Evolutionary conservation across 2,329 filamentous ascomycete genomes (phyloP).

Genomic region (Colletotrichum simmondsii): DNA sequence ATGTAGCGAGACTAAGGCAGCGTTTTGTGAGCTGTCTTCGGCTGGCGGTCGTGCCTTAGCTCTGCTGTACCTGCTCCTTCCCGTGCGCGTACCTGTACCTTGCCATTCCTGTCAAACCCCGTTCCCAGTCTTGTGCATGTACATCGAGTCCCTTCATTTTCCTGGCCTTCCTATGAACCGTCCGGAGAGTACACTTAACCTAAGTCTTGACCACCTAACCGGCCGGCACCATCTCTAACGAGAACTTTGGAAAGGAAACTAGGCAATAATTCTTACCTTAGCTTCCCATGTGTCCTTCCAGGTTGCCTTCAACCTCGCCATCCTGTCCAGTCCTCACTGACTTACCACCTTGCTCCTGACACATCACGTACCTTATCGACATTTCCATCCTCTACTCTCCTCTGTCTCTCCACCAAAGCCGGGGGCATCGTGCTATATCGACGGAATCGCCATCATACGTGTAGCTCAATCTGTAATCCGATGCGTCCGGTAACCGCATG

Average conservation of each 20-base stretch:
- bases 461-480: slow-evolving; percentile 24
- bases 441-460: slow-evolving; percentile 11
- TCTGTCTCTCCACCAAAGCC: background rate
- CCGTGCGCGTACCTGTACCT: slow-evolving; percentile 20
- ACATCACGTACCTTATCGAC: slow-evolving; percentile 15
- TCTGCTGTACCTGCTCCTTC: slow-evolving; percentile 12
- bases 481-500: slow-evolving; percentile 34
- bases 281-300: background rate
- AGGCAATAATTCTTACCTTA: background rate
- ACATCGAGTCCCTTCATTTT: slow-evolving; percentile 7
- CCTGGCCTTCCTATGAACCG: background rate
- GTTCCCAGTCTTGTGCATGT: slow-evolving; percentile 16
- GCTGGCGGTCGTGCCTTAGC: background rate
- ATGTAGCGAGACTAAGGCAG: background rate
- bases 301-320: slow-evolving; percentile 9
- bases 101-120: slow-evolving; percentile 14
- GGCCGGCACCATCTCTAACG: background rate
- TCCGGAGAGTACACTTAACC: too few species aligned
- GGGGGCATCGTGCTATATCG: slow-evolving; percentile 2
- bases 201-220: too few species aligned
- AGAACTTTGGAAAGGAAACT: background rate
- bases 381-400: background rate
- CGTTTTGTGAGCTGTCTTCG: background rate
- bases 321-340: slow-evolving; percentile 15
- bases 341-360: slow-evolving; percentile 21